Evolutionary conservation across 768 basidiomycete species (phyloP).

Genomic region (Tephrocybe sp.): DNA sequence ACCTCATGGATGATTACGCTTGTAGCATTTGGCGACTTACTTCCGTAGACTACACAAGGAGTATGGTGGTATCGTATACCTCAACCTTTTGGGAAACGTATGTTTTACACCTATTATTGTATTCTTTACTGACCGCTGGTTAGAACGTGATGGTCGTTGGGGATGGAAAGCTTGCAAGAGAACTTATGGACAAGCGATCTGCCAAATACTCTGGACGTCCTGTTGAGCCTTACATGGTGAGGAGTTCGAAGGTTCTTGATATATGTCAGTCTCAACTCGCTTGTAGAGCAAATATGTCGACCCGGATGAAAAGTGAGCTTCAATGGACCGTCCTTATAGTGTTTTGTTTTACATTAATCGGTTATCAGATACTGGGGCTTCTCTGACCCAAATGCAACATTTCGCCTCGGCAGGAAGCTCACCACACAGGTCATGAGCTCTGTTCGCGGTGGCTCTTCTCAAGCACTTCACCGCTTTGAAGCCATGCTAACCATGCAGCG

Average conservation of each 20-base stretch:
- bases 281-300: constrained; percentile 7
- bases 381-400: constrained; percentile 6
- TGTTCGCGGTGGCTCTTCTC: constrained; percentile 2
- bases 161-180: constrained; percentile 4
- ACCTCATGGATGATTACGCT: background rate
- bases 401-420: constrained; percentile 7
- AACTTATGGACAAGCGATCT: constrained; percentile 7
- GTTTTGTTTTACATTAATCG: background rate
- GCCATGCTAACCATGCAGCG: constrained; percentile 7
- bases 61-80: constrained; percentile 3
- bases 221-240: constrained; percentile 6
- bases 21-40: constrained; percentile 5
- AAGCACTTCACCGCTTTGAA: constrained; percentile 7
- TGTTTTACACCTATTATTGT: background rate
- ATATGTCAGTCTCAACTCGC: background rate
- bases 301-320: constrained; percentile 4
- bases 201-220: constrained; percentile 8
- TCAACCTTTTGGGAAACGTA: constrained; percentile 6
- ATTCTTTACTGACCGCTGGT: background rate
- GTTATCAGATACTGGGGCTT: constrained; percentile 3
- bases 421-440: constrained; percentile 6
- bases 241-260: background rate
- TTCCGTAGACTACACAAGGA: constrained; percentile 3
- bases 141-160: constrained; percentile 3
- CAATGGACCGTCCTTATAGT: background rate